Evolutionary conservation across 2,329 filamentous ascomycete genomes (phyloP), one percentile per base, ranked within the genome.

Genomic region (Apiospora phragmitis): DNA sequence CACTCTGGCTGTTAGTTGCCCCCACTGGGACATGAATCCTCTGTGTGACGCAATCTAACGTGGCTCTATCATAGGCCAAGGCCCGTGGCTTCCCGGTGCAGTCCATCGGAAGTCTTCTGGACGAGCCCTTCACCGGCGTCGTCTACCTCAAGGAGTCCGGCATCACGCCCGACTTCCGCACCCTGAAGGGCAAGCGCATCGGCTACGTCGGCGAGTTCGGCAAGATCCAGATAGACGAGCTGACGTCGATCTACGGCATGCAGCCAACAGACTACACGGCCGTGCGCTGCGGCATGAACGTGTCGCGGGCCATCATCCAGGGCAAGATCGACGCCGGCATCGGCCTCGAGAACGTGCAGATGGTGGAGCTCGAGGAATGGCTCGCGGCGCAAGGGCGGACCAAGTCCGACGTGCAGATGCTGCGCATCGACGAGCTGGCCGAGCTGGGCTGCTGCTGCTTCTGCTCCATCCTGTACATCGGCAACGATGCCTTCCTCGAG

Each of bases 401-500:
- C 71, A 88, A 87, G 78, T 82, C 84, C 18, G 92, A 94, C 73
- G 92, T 94, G 9, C 90, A 93, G 81, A 94, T 94, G 92, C 88
- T 94, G 24, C 90, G 92, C 76, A 94, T 94, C 77, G 92, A 94
- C 79, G 89, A 94, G 83, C 90, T 94, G 38, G 92, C 92, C 43
- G 91, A 94, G 80, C 85, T 94, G 3, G 92, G 92, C 67, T 94
- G 92, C 84, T 94, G 92, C 88, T 94, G 92, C 86, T 94, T 94
- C 88, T 94, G 92, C 82, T 90, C 90, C 38, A 93, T 94, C 79
- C 85, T 94, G 51, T 94, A 94, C 85, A 94, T 94, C 73, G 92
- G 90, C 76, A 94, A 94, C 81, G 91, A 94, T 76, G 77, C 77
- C 11, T 94, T 94, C 82, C 81, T 94, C 62, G 79, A 83, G n/a